Evolutionary conservation across 345 rosid genomes (phyloP).

Genomic region (Eutrema japonicum): DNA sequence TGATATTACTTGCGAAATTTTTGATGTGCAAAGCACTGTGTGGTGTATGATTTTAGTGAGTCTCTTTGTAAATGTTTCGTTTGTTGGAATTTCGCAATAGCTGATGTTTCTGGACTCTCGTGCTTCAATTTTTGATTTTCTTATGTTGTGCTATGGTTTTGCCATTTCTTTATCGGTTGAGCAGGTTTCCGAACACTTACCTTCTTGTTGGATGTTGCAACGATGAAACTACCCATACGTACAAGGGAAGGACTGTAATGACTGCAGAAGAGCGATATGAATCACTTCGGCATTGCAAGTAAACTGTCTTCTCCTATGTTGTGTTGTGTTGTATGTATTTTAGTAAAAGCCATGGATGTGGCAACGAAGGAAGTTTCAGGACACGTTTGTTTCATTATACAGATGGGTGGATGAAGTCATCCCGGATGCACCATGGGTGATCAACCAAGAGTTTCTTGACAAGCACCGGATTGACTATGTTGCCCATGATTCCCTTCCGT

Average conservation of each 20-base stretch:
- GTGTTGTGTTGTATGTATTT: conserved; percentile 10
- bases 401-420: conserved; percentile 99
- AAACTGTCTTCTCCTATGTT: conserved; percentile 20
- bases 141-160: background rate
- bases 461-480: conserved; percentile 73
- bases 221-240: conserved; percentile 82
- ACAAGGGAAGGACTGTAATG: conserved; percentile 93
- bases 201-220: conserved; percentile 92
- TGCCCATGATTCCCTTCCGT: conserved; percentile 96
- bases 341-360: conserved; percentile 15
- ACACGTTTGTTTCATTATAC: conserved; percentile 12
- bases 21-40: conserved; percentile 3
- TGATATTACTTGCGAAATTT: background rate
- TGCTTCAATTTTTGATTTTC: conserved; percentile 7
- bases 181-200: conserved; percentile 79
- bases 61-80: background rate
- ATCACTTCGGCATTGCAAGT: conserved; percentile 98
- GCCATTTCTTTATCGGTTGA: conserved; percentile 12
- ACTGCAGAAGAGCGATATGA: conserved; percentile 82
- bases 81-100: conserved; percentile 14
- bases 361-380: background rate
- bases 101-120: conserved; percentile 21
- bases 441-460: conserved; percentile 84
- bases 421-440: conserved; percentile 93
- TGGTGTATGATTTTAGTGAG: conserved; percentile 2